Percentiles rank a stretch among this genome's conserved stretches.
phyloP scores from a whole-genome alignment of 805 yeast species.

The Candida jianshihensis region DNA sequence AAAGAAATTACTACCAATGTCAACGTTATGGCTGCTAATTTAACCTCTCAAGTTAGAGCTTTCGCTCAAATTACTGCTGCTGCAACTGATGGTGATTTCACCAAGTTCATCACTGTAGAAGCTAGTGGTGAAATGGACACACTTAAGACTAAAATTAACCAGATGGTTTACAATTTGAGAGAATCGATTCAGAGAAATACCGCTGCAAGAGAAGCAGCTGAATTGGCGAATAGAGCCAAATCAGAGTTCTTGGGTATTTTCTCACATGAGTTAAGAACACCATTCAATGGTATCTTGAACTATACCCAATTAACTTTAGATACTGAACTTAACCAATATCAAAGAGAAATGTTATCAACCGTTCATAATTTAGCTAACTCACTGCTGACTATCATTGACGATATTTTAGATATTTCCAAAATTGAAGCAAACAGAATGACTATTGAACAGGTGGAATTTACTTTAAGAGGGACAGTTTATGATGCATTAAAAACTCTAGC shows the following conservation, averaged over 20 bases:
- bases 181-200: constrained; percentile 89
- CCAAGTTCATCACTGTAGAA: constrained; percentile 84
- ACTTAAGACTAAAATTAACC: constrained; percentile 50
- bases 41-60: constrained; percentile 88
- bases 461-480: constrained; percentile 79
- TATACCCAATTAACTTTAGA: constrained; percentile 88
- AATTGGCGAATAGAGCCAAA: constrained; percentile 80
- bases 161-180: constrained; percentile 80
- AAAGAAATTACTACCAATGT: constrained; percentile 87
- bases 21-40: constrained; percentile 89
- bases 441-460: constrained; percentile 81
- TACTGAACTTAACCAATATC: constrained; percentile 85
- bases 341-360: constrained; percentile 84
- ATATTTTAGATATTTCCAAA: constrained; percentile 85
- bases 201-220: constrained; percentile 93
- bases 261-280: constrained; percentile 85
- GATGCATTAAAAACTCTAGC: constrained; percentile 87
- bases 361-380: constrained; percentile 87
- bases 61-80: constrained; percentile 92
- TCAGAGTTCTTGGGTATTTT: constrained; percentile 87
- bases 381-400: constrained; percentile 79
- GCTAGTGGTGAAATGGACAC: constrained; percentile 83
- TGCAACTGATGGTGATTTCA: constrained; percentile 90
- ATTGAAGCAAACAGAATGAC: constrained; percentile 94
- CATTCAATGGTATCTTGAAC: constrained; percentile 89